Percentiles rank a stretch among this genome's conserved stretches.
Evolutionary conservation across 805 yeast genomes (phyloP).

Genomic region (Danielia reshetovae): DNA sequence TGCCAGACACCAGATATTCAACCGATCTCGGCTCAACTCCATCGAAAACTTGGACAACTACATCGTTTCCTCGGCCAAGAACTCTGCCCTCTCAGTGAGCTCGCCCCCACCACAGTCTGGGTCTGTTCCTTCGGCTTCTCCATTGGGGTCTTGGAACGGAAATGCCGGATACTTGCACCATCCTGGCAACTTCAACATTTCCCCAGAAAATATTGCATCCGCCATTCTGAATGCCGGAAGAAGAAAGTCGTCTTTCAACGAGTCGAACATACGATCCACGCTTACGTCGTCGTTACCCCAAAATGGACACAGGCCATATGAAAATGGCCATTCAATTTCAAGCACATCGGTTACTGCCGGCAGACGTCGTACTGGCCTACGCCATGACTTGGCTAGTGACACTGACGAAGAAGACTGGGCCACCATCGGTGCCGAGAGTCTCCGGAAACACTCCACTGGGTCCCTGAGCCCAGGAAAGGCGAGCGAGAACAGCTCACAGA

Average conservation of each 20-base stretch:
- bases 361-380: neutral
- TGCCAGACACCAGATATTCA: conserved; percentile 28
- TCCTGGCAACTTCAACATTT: conserved; percentile 10
- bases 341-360: neutral
- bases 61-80: conserved; percentile 37
- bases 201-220: conserved; percentile 19
- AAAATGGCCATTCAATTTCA: conserved; percentile 2
- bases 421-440: conserved; percentile 73
- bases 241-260: conserved; percentile 41
- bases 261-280: conserved; percentile 41
- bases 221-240: conserved; percentile 21
- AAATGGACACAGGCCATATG: conserved; percentile 5
- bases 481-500: conserved; percentile 13
- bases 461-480: conserved; percentile 10
- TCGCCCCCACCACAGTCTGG: conserved; percentile 31
- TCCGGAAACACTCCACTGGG: conserved; percentile 36
- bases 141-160: conserved; percentile 22
- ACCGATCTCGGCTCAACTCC: conserved; percentile 38
- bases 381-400: conserved; percentile 40
- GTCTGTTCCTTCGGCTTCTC: conserved; percentile 21
- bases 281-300: conserved; percentile 25
- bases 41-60: conserved; percentile 41
- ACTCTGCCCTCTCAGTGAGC: conserved; percentile 29
- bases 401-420: conserved; percentile 99
- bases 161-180: conserved; percentile 8